phyloP scores from a whole-genome alignment of 1,284 basidiomycete genomes.

The Trametes polyzona region DNA sequence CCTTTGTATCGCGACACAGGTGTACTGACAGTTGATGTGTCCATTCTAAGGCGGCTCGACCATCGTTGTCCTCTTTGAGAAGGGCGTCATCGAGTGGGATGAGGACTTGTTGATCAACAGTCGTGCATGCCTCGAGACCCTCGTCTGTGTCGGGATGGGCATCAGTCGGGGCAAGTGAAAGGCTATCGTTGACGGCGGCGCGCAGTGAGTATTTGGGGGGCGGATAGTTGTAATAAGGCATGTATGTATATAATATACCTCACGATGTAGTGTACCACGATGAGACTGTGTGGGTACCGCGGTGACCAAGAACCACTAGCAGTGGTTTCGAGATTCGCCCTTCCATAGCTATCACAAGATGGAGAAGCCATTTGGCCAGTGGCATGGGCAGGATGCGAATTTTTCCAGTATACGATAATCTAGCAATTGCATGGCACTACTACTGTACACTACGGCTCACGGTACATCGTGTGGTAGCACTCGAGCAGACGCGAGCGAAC shows the following conservation, averaged over 20 bases:
- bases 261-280: neutral
- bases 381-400: no score
- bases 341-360: no score
- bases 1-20: neutral
- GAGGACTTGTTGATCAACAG: conserved; percentile 89
- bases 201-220: neutral
- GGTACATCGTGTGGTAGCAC: conserved; percentile 89
- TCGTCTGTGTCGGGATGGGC: conserved; percentile 88
- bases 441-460: no score
- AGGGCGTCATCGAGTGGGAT: conserved; percentile 84
- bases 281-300: no score
- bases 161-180: conserved; percentile 53
- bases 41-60: conserved; percentile 81
- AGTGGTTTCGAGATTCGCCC: no score
- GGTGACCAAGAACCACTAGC: no score
- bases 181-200: conserved; percentile 13
- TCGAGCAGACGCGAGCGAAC: conserved; percentile 88
- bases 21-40: no score
- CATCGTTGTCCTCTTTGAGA: conserved; percentile 86
- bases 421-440: no score
- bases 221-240: no score
- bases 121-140: conserved; percentile 80
- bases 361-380: no score
- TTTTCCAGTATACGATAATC: no score
- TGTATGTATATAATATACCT: neutral